Percentiles rank a stretch among this genome's conserved stretches.
phyloP scores from a whole-genome alignment of 192 early-diverging fungal genomes.

The Entophlyctis luteolus region DNA sequence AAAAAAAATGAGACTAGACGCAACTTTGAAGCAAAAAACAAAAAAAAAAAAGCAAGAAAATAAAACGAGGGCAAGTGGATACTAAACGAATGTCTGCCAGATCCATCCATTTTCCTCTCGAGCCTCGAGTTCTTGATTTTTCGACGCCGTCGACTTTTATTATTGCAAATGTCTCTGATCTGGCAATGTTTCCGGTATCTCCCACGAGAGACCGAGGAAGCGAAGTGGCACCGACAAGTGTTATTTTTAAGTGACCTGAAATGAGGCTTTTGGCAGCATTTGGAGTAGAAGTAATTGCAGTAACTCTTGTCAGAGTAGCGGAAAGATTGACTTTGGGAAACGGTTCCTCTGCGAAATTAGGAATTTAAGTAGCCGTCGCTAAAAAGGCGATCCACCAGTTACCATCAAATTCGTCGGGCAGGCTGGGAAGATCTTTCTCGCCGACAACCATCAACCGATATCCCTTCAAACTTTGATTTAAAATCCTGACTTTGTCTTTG shows the following conservation, averaged over 20 bases:
- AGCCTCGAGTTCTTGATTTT: conserved; percentile 65
- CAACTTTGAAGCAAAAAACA: background rate
- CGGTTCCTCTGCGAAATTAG: background rate
- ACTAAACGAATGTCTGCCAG: conserved; percentile 68
- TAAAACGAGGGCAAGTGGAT: no score
- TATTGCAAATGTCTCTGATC: conserved; percentile 68
- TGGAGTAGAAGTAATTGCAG: background rate
- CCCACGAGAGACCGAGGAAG: background rate
- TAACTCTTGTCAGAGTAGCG: no score
- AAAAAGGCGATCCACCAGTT: background rate
- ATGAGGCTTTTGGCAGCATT: background rate
- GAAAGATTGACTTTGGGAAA: no score
- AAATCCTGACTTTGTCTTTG: conserved; percentile 41
- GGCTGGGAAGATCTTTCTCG: conserved; percentile 45
- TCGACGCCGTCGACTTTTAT: conserved; percentile 80
- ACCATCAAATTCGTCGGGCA: conserved; percentile 1
- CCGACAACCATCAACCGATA: conserved; percentile 84
- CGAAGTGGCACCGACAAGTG: conserved; percentile 26
- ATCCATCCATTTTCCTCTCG: conserved; percentile 72
- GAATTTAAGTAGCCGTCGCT: background rate
- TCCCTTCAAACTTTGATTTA: conserved; percentile 59
- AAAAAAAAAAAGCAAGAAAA: background rate
- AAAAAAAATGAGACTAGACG: no score
- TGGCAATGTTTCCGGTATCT: background rate
- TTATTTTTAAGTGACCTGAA: conserved; percentile 39